phyloP scores from a whole-genome alignment of 768 basidiomycete genomes.

The Amanita muscaria region DNA sequence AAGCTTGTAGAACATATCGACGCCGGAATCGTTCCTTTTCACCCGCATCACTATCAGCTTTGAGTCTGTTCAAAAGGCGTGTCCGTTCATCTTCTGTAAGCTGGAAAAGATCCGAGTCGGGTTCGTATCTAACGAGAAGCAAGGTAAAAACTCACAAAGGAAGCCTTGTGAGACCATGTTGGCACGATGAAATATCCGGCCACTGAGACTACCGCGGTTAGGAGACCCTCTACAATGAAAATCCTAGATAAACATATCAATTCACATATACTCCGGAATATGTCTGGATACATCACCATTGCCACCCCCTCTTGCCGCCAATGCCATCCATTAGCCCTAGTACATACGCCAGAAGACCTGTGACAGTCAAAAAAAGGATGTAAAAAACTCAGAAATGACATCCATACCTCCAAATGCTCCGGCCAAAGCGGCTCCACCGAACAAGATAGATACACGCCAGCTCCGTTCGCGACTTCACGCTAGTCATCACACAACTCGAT shows the following conservation, averaged over 20 bases:
- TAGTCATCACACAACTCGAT: not conserved
- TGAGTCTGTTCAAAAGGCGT: slow-evolving; percentile 39
- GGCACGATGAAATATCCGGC: slow-evolving; percentile 47
- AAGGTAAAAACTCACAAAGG: slow-evolving; percentile 18
- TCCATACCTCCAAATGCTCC: slow-evolving; percentile 54
- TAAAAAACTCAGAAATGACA: not conserved
- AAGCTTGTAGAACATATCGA: slow-evolving; percentile 46
- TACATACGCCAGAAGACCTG: slow-evolving; percentile 48
- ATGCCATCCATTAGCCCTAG: slow-evolving; percentile 55
- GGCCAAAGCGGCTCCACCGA: slow-evolving; percentile 51
- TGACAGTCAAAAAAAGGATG: not conserved
- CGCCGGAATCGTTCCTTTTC: slow-evolving; percentile 48
- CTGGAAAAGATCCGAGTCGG: slow-evolving; percentile 19
- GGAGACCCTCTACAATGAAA: slow-evolving; percentile 46
- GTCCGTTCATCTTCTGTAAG: slow-evolving; percentile 43
- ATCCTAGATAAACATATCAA: slow-evolving; percentile 33
- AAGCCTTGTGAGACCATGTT: slow-evolving; percentile 49
- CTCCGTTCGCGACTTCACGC: slow-evolving; percentile 43
- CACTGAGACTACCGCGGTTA: slow-evolving; percentile 41
- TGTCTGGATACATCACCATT: slow-evolving; percentile 30
- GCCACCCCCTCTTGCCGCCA: slow-evolving; percentile 53
- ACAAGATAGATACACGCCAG: slow-evolving; percentile 54
- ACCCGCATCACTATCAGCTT: slow-evolving; percentile 46
- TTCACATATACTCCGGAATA: too few species aligned
- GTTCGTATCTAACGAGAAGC: not conserved